Conservation (phyloP, 2,329 filamentous ascomycete species). For the Microdochium paspali region DNA sequence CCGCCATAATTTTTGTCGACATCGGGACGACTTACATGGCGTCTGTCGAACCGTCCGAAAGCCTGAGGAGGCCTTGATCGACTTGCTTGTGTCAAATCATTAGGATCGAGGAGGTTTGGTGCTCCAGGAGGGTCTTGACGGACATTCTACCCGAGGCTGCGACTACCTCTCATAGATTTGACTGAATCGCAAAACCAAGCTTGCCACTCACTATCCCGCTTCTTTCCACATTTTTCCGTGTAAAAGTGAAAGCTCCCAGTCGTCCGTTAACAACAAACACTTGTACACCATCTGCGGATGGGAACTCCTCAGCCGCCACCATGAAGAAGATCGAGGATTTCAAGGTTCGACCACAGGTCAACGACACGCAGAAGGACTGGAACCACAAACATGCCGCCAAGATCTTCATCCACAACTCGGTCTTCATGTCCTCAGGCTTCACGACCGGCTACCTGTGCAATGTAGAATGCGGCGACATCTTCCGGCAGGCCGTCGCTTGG, state of each 20-base stretch:
- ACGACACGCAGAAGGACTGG: slow-evolving; percentile 19
- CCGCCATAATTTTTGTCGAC: neutral
- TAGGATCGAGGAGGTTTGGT: too few relatives aligned
- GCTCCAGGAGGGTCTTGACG: too few relatives aligned
- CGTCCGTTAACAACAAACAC: neutral
- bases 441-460: slow-evolving; percentile 22
- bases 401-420: slow-evolving; percentile 18
- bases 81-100: too few relatives aligned
- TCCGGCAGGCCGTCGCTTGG: slow-evolving; percentile 39
- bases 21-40: neutral
- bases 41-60: too few relatives aligned
- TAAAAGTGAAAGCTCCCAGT: neutral
- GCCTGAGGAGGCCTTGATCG: too few relatives aligned
- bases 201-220: neutral
- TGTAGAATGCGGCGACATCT: slow-evolving; percentile 21
- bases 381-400: slow-evolving; percentile 22
- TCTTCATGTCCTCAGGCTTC: slow-evolving; percentile 17
- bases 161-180: too few relatives aligned
- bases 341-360: slow-evolving; percentile 20
- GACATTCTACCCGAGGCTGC: too few relatives aligned
- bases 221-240: neutral
- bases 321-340: slow-evolving; percentile 6
- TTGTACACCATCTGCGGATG: neutral
- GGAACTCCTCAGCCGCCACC: neutral
- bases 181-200: neutral